A percentile compares a stretch with the other conserved stretches of the same genome.
These are phyloP conservation scores for Babesia bovis DNA, from an alignment of 169 alveolate genomes.

Conservation along the genomic window DNA sequence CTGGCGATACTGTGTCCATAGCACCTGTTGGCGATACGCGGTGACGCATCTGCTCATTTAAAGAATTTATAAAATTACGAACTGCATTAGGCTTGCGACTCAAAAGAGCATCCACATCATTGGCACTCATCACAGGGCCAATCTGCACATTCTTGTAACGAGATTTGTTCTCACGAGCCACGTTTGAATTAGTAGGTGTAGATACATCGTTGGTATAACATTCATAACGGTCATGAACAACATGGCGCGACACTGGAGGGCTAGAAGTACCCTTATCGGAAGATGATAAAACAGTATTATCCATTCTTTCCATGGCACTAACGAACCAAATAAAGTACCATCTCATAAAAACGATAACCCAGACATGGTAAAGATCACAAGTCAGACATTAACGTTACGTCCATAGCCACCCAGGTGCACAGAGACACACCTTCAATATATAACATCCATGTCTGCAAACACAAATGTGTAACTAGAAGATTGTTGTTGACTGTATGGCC, in stretches of 20 bases:
- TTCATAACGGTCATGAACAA: slow-evolving; percentile 1
- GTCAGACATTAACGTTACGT: too few relatives aligned
- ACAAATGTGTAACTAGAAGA: too few relatives aligned
- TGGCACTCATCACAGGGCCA: slow-evolving; percentile 44
- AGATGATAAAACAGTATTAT: background rate
- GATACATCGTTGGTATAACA: slow-evolving; percentile 30
- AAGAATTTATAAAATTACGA: slow-evolving; percentile 40
- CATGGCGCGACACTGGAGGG: background rate
- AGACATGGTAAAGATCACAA: too few relatives aligned
- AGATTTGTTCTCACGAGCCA: slow-evolving; percentile 19
- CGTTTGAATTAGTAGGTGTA: background rate
- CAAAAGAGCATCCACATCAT: slow-evolving; percentile 57
- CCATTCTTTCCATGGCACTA: background rate
- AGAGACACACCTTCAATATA: background rate
- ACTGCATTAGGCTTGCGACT: slow-evolving; percentile 60
- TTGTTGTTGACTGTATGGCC: too few relatives aligned
- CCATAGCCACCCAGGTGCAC: slow-evolving; percentile 4
- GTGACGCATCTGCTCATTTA: slow-evolving; percentile 40
- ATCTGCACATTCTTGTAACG: slow-evolving; percentile 32
- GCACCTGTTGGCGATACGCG: background rate
- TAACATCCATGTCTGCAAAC: background rate
- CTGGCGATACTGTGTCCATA: background rate
- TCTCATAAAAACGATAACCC: too few relatives aligned
- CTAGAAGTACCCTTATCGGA: background rate
- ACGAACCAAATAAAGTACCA: too few relatives aligned